A percentile compares a stretch with the other conserved stretches of the same genome.
Conservation (phyloP, 768 basidiomycete genomes). For the Artomyces pyxidatus region DNA sequence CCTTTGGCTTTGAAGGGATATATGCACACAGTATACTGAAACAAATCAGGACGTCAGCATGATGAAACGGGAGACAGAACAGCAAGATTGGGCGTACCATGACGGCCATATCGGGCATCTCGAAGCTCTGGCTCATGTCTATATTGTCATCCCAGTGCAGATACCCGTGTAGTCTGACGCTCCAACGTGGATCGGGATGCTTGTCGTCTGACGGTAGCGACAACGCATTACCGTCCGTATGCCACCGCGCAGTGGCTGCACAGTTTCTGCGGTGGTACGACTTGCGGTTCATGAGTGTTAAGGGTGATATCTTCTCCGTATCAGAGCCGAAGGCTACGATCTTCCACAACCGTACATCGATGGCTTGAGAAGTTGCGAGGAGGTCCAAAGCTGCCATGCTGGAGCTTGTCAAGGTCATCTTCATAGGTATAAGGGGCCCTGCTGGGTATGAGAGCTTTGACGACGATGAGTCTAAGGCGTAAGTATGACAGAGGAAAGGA, state of each 20-base stretch:
- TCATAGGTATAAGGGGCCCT: conserved; percentile 5
- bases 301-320: not conserved
- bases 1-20: conserved; percentile 1
- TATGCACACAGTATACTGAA: not conserved
- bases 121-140: conserved; percentile 2
- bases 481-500: not conserved
- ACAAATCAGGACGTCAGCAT: not conserved
- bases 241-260: conserved; percentile 7
- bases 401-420: conserved; percentile 4
- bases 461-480: not conserved
- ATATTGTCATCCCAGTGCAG: not conserved
- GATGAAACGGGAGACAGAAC: not conserved
- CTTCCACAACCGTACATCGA: conserved; percentile 9
- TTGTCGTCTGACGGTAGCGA: not conserved
- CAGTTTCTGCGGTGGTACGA: not conserved
- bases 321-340: conserved; percentile 8
- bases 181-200: conserved; percentile 1
- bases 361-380: not conserved
- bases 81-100: conserved; percentile 4
- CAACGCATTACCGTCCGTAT: not conserved
- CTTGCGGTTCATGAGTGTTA: not conserved
- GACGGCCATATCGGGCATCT: not conserved
- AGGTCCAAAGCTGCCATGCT: conserved; percentile 3
- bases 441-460: not conserved
- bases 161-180: conserved; percentile 1